Evolutionary conservation across 768 basidiomycete genomes (phyloP).

Genomic region (Rhizopogon vinicolor): DNA sequence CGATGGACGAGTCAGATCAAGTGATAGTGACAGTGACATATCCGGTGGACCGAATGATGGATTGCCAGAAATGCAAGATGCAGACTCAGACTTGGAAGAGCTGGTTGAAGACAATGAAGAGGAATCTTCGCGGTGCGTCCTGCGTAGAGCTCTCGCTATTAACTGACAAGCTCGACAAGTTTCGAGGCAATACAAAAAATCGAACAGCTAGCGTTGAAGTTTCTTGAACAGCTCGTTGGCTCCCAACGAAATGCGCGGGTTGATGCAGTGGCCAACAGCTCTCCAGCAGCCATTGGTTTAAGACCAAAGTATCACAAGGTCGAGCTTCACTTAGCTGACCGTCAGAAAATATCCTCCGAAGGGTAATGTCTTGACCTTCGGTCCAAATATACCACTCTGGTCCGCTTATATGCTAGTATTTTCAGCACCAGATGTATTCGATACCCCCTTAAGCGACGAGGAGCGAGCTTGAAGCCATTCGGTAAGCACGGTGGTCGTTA

Average conservation of each 20-base stretch:
- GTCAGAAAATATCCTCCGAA: slow-evolving; percentile 25
- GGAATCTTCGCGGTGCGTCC: slow-evolving; percentile 7
- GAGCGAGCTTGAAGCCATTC: slow-evolving; percentile 35
- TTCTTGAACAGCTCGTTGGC: slow-evolving; percentile 27
- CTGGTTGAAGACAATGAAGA: slow-evolving; percentile 11
- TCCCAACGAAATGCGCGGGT: slow-evolving; percentile 7
- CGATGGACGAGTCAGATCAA: too few species aligned
- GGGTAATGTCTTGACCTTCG: slow-evolving; percentile 19
- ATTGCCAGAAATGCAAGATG: neutral
- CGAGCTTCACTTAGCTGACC: slow-evolving; percentile 30
- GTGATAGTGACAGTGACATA: neutral
- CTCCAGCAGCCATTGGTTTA: slow-evolving; percentile 2
- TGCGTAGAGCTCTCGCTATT: neutral
- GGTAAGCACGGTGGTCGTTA: slow-evolving; percentile 24
- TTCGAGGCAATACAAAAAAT: slow-evolving; percentile 19
- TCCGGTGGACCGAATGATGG: neutral
- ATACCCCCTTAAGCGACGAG: slow-evolving; percentile 33
- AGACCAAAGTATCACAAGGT: slow-evolving; percentile 18
- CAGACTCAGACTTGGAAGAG: slow-evolving; percentile 1
- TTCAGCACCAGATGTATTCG: slow-evolving; percentile 16
- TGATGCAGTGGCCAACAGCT: neutral
- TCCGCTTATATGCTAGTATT: neutral
- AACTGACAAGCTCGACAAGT: slow-evolving; percentile 7
- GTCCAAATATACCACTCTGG: neutral
- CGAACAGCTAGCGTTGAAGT: slow-evolving; percentile 24